Base-by-base conservation (phyloP, 768 basidiomycete species). In the Rubroboletus pulcherrimus region DNA sequence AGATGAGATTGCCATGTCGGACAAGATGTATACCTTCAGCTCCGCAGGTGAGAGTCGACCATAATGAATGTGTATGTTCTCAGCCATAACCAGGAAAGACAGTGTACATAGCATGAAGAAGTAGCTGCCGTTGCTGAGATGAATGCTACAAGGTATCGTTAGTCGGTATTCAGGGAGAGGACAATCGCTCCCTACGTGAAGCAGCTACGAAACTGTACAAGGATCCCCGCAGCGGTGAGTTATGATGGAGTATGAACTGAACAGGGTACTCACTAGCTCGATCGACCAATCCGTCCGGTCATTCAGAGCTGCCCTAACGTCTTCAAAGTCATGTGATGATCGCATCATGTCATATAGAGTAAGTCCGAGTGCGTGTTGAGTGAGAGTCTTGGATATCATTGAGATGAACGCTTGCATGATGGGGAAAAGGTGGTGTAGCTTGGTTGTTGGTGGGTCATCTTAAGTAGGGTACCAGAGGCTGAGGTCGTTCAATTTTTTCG, bases 21-120 rank as follows among this genome's bases (percentile, higher is more conserved):
- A 31, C n/a, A 19, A 29, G 40, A 30, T n/a, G 1, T 2, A n/a
- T 61, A 66, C 66, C 62, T 69, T 69, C 1, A 69, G 52, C 26
- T 66, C 46, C 1, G 31, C n/a, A 38, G 67, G 51, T 40, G 67
- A 49, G 42, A 69, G 60, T 44, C 67, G 56, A 50, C 55, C 62
- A 21, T 67, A 66, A 7, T 49, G 51, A 1, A 66, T 21, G 24
- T 51, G 62, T 9, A 64, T 58, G 10, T 33, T 59, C 51, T 68
- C 66, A 0, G 66, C 59, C 57, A 63, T 54, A 0, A 57, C 33
- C 39, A 67, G 31, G 24, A 68, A 59, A 6, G 41, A 57, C 31
- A 67, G 38, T 1, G 54, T 11, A 19, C 50, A 59, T 8, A 61
- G 19, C 54, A 41, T 61, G 49, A 66, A 46, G 30, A 62, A 49